phyloP scores from a whole-genome alignment of 768 basidiomycete species.

The Mycena latifolia region DNA sequence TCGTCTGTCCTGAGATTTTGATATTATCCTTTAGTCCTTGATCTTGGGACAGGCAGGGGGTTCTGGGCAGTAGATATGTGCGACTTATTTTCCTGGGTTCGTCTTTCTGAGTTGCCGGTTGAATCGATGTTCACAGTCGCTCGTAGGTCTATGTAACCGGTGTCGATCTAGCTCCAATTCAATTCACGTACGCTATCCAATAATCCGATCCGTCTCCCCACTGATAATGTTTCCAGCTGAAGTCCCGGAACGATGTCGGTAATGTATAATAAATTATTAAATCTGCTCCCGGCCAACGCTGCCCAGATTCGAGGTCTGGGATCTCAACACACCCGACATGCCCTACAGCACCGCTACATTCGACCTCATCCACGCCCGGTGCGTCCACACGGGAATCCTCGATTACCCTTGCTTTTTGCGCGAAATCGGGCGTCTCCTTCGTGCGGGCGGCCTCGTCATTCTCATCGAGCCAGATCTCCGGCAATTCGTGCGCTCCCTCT shows the following conservation, averaged over 20 bases:
- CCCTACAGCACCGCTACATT: conserved; percentile 76
- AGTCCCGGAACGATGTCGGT: conserved; percentile 16
- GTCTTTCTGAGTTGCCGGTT: conserved; percentile 11
- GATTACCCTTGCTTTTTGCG: conserved; percentile 71
- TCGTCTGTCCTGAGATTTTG: conserved; percentile 31
- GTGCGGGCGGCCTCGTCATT: conserved; percentile 78
- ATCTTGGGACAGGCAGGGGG: conserved; percentile 78
- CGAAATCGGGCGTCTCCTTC: conserved; percentile 75
- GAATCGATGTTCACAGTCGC: background rate
- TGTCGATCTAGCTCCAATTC: conserved; percentile 19
- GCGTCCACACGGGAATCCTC: conserved; percentile 74
- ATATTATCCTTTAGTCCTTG: conserved; percentile 58
- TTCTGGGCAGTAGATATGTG: conserved; percentile 58
- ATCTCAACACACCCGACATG: conserved; percentile 69
- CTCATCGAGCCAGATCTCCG: conserved; percentile 72
- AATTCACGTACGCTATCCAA: conserved; percentile 4
- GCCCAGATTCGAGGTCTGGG: conserved; percentile 78
- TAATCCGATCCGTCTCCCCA: background rate
- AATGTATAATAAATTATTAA: background rate
- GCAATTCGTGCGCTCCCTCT: conserved; percentile 50
- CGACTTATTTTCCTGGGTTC: conserved; percentile 13
- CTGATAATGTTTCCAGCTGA: background rate
- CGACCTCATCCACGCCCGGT: conserved; percentile 79
- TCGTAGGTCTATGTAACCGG: conserved; percentile 18
- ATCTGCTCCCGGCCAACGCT: background rate